Conservation (phyloP, 2,329 filamentous ascomycete species). For the Scytalidium sp. region DNA sequence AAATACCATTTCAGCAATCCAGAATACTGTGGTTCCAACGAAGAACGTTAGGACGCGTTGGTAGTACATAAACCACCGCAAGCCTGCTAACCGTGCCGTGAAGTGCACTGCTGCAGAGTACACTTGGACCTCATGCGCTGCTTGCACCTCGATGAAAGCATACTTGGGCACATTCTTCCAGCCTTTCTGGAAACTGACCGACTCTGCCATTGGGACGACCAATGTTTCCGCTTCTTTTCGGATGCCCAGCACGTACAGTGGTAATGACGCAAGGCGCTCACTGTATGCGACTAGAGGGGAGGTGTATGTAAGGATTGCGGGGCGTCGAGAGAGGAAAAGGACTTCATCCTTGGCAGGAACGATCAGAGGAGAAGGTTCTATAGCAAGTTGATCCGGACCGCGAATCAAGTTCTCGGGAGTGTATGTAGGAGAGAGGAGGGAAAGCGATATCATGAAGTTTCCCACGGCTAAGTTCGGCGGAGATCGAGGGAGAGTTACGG, state of each 20-base stretch:
- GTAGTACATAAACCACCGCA: constrained; percentile 85
- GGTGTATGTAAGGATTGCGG: constrained; percentile 75
- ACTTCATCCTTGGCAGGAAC: constrained; percentile 30
- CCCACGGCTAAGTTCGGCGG: constrained; percentile 71
- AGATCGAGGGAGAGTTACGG: constrained; percentile 75
- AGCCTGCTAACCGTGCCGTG: constrained; percentile 70
- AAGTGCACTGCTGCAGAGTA: constrained; percentile 69
- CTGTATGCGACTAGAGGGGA: constrained; percentile 74
- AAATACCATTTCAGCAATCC: constrained; percentile 69
- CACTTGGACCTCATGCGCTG: constrained; percentile 66
- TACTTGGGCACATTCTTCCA: constrained; percentile 42
- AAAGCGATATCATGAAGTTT: constrained; percentile 92
- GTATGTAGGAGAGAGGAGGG: constrained; percentile 54
- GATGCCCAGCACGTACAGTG: constrained; percentile 67
- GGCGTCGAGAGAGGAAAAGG: constrained; percentile 65
- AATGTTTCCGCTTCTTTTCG: constrained; percentile 62
- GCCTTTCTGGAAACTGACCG: constrained; percentile 56
- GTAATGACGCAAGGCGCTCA: constrained; percentile 59
- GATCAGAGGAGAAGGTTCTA: not conserved
- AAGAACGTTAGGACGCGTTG: constrained; percentile 69
- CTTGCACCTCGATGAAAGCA: constrained; percentile 40
- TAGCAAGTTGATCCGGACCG: constrained; percentile 23
- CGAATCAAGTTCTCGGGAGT: constrained; percentile 25
- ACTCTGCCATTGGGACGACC: constrained; percentile 69
- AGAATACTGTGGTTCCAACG: constrained; percentile 70